A percentile compares a stretch with the other conserved stretches of the same genome.
Conservation (phyloP, 257 asterid genomes). For the Penstemon eatonii region DNA sequence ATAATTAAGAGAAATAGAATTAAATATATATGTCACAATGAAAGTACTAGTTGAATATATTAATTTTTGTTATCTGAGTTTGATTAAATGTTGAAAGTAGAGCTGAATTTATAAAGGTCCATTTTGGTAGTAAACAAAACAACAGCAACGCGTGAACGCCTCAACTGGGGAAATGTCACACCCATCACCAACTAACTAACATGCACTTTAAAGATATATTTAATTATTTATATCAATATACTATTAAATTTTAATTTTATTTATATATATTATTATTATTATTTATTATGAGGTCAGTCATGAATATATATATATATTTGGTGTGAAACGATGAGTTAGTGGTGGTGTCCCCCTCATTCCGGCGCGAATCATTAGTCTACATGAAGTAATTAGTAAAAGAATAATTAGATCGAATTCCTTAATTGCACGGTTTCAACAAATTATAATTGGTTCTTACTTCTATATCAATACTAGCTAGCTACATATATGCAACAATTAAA, state of each 20-base stretch:
- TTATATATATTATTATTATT: neutral
- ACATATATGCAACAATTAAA: too few species aligned
- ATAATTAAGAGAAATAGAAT: neutral
- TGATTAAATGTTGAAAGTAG: slow-evolving; percentile 7
- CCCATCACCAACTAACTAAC: slow-evolving; percentile 23
- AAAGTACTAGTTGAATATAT: neutral
- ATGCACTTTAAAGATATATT: neutral
- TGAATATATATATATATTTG: neutral
- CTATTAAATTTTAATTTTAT: neutral
- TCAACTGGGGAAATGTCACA: slow-evolving; percentile 25
- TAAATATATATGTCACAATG: neutral
- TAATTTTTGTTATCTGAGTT: slow-evolving; percentile 17
- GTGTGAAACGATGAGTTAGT: slow-evolving; percentile 2
- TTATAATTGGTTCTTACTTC: neutral
- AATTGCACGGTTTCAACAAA: neutral
- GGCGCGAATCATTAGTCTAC: neutral
- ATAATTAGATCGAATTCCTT: neutral
- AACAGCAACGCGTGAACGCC: slow-evolving; percentile 21
- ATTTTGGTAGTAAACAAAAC: neutral
- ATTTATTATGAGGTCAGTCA: neutral
- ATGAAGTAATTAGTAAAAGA: neutral
- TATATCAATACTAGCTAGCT: too few species aligned
- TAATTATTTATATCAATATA: neutral
- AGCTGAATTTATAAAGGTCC: slow-evolving; percentile 32
- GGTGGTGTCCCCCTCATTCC: slow-evolving; percentile 15